A percentile compares a stretch with the other conserved stretches of the same genome.
phyloP scores from a whole-genome alignment of 345 rosid genomes.

The Theobroma cacao region DNA sequence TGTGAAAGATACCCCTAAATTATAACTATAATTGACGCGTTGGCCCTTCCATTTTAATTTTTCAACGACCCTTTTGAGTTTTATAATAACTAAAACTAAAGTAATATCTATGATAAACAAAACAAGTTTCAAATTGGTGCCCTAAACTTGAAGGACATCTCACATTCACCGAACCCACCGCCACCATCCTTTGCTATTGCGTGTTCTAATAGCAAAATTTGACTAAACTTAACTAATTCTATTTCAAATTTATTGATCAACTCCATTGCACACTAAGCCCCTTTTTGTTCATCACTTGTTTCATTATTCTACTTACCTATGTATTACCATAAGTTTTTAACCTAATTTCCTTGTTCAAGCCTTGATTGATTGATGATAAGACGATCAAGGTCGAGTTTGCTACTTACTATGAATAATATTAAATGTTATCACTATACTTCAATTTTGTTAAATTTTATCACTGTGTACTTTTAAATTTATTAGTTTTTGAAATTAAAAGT shows the following conservation, averaged over 20 bases:
- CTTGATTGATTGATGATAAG: too few species aligned
- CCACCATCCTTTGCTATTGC: background rate
- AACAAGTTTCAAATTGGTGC: background rate
- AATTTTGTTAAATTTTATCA: too few species aligned
- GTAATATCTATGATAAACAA: background rate
- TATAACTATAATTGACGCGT: background rate
- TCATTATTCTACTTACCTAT: background rate
- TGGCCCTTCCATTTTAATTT: background rate
- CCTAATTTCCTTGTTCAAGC: too few species aligned
- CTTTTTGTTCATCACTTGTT: background rate
- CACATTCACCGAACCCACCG: background rate
- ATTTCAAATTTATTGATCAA: background rate
- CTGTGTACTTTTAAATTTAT: too few species aligned
- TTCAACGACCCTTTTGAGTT: background rate
- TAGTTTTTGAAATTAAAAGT: too few species aligned
- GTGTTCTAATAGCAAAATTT: background rate
- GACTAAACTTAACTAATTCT: background rate
- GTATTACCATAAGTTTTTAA: too few species aligned
- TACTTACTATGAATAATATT: too few species aligned
- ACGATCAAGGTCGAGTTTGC: too few species aligned
- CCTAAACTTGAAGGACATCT: background rate
- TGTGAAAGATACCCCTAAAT: slow-evolving; percentile 47
- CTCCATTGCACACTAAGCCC: background rate
- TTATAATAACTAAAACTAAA: background rate
- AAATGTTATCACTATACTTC: too few species aligned